Percentiles rank a stretch among this genome's conserved stretches.
phyloP scores from a whole-genome alignment of 441 rosid species.

The Erodium moschatum region DNA sequence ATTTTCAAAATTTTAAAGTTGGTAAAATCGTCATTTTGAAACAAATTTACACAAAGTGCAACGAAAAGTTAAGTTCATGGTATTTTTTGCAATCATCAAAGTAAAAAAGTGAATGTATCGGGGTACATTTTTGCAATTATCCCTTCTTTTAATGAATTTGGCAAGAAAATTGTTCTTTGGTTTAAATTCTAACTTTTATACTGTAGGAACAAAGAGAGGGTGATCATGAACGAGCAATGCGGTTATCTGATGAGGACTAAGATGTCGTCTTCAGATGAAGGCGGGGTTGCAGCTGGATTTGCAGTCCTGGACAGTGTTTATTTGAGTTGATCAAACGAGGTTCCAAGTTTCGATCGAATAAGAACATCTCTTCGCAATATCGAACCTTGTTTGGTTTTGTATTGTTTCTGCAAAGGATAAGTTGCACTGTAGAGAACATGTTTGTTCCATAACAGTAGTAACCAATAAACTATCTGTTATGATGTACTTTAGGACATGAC shows the following conservation, averaged over 20 bases:
- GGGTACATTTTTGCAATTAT: no score
- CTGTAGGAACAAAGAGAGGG: conserved; percentile 72
- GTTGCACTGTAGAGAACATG: neutral
- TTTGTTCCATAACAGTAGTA: neutral
- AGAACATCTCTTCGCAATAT: neutral
- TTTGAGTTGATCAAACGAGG: conserved; percentile 39
- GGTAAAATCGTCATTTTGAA: no score
- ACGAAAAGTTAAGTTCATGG: no score
- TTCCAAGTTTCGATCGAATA: conserved; percentile 11
- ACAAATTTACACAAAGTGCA: no score
- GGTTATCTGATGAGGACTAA: conserved; percentile 92
- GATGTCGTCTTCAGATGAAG: conserved; percentile 90
- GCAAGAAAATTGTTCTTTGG: neutral
- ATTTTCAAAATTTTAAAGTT: no score
- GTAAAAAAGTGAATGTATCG: no score
- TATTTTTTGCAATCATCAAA: no score
- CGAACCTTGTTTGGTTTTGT: neutral
- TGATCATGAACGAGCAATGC: conserved; percentile 61
- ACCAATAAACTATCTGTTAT: neutral
- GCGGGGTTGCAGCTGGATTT: conserved; percentile 90
- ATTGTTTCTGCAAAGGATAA: neutral
- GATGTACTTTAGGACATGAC: neutral
- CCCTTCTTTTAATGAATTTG: neutral
- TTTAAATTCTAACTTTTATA: neutral
- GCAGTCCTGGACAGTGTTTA: conserved; percentile 87